Percentiles rank a stretch among this genome's conserved stretches.
phyloP scores from a whole-genome alignment of 495 filamentous ascomycete species.

The Penicillium fimorum region DNA sequence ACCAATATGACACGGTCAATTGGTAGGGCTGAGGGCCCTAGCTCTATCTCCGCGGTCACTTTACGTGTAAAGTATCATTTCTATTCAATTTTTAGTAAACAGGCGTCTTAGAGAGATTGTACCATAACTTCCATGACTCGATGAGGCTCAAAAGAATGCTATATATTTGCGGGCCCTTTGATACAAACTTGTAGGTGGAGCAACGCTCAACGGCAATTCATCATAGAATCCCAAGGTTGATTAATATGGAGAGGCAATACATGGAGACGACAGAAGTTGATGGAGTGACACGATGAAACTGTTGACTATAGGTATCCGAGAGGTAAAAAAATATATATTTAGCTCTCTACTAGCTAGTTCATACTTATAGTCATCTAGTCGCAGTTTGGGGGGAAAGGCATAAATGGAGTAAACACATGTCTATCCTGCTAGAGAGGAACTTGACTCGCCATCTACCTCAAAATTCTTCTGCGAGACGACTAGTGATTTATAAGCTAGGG shows the following conservation, averaged over 20 bases:
- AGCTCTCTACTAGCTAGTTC: too few relatives aligned
- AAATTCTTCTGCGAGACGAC: too few relatives aligned
- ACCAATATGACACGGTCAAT: too few relatives aligned
- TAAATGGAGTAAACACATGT: too few relatives aligned
- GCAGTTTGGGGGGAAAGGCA: too few relatives aligned
- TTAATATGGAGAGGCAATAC: background rate
- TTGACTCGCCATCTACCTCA: too few relatives aligned
- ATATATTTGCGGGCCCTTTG: background rate
- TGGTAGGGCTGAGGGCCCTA: background rate
- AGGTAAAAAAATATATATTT: too few relatives aligned
- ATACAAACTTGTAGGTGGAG: background rate
- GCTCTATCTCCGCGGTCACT: background rate
- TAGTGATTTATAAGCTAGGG: too few relatives aligned
- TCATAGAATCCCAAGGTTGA: background rate
- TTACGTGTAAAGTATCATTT: background rate
- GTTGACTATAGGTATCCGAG: too few relatives aligned
- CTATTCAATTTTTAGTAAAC: background rate
- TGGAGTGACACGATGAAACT: background rate
- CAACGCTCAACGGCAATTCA: background rate
- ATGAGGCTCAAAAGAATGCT: background rate
- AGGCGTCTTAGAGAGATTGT: background rate
- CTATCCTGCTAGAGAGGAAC: too few relatives aligned
- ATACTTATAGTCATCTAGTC: too few relatives aligned
- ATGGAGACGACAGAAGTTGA: too few relatives aligned
- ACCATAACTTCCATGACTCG: background rate